Evolutionary conservation across 495 filamentous ascomycete genomes (phyloP).

Genomic region (Amphirosellinia nigrospora): DNA sequence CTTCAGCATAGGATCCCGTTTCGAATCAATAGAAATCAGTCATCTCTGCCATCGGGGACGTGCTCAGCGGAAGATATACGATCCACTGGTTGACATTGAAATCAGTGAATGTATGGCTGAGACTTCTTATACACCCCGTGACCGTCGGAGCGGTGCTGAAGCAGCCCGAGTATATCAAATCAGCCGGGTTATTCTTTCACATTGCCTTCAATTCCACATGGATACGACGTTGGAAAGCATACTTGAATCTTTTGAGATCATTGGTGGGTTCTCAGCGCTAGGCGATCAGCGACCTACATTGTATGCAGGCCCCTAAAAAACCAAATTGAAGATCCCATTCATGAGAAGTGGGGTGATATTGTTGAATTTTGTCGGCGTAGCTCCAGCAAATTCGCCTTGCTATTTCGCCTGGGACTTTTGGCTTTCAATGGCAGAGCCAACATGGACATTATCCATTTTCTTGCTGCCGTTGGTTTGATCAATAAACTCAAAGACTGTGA

Average conservation of each 20-base stretch:
- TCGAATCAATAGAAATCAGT: neutral
- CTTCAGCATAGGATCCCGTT: conserved; percentile 33
- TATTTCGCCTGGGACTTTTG: conserved; percentile 39
- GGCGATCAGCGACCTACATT: conserved; percentile 27
- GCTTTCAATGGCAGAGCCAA: conserved; percentile 33
- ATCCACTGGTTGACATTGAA: conserved; percentile 36
- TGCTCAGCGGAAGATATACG: conserved; percentile 47
- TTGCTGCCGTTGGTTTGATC: conserved; percentile 40
- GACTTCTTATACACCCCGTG: conserved; percentile 32
- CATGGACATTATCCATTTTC: conserved; percentile 38
- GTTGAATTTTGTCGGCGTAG: conserved; percentile 39
- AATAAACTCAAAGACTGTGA: conserved; percentile 34
- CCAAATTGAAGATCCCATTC: conserved; percentile 43
- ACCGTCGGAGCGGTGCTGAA: conserved; percentile 28
- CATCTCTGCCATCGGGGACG: conserved; percentile 47
- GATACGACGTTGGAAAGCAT: conserved; percentile 29
- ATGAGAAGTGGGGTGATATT: conserved; percentile 46
- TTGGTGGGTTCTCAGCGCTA: conserved; percentile 43
- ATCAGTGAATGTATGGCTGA: neutral
- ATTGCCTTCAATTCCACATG: conserved; percentile 32
- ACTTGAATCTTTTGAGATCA: conserved; percentile 37
- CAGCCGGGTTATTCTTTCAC: conserved; percentile 36
- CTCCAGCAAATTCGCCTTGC: conserved; percentile 30
- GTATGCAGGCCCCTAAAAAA: conserved; percentile 34
- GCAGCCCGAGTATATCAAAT: conserved; percentile 39